A percentile compares a stretch with the other conserved stretches of the same genome.
These are phyloP conservation scores for Spinellus fusiger DNA, from an alignment of 192 early-diverging fungal species.

Conservation along the genomic window DNA sequence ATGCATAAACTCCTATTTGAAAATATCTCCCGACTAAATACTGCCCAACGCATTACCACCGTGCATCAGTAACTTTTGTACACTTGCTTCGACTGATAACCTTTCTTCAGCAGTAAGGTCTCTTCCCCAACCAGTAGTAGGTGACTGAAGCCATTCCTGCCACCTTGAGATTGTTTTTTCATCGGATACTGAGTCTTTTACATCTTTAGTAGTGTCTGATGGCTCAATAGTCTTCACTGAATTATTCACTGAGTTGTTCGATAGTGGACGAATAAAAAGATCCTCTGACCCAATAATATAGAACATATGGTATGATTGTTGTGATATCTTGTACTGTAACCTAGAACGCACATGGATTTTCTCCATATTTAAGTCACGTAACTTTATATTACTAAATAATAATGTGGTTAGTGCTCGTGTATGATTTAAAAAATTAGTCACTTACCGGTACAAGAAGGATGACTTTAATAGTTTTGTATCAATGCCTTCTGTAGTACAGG, in stretches of 20 bases:
- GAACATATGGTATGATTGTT: conserved; percentile 97
- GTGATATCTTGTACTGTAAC: conserved; percentile 93
- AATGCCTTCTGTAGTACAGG: conserved; percentile 76
- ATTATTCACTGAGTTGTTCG: conserved; percentile 2
- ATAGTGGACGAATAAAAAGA: conserved; percentile 56
- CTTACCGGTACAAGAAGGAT: conserved; percentile 72
- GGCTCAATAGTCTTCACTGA: not conserved
- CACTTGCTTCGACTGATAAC: not conserved
- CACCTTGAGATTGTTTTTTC: not conserved
- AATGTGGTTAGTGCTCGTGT: not conserved
- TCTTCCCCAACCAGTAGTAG: conserved; percentile 17
- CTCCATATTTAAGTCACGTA: conserved; percentile 34
- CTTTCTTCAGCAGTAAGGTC: conserved; percentile 1
- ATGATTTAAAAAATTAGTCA: conserved; percentile 9
- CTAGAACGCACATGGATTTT: conserved; percentile 68
- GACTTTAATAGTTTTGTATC: conserved; percentile 44
- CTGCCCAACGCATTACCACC: too few species aligned
- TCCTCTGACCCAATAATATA: conserved; percentile 95
- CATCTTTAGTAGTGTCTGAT: not conserved
- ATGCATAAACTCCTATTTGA: too few species aligned
- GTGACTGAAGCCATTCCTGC: conserved; percentile 15
- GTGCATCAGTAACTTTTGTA: not conserved
- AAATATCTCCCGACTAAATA: too few species aligned
- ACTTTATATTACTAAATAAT: conserved; percentile 6
- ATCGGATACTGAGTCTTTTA: too few species aligned